phyloP scores from a whole-genome alignment of 345 rosid genomes.

The Eucalyptus guilfoylei region DNA sequence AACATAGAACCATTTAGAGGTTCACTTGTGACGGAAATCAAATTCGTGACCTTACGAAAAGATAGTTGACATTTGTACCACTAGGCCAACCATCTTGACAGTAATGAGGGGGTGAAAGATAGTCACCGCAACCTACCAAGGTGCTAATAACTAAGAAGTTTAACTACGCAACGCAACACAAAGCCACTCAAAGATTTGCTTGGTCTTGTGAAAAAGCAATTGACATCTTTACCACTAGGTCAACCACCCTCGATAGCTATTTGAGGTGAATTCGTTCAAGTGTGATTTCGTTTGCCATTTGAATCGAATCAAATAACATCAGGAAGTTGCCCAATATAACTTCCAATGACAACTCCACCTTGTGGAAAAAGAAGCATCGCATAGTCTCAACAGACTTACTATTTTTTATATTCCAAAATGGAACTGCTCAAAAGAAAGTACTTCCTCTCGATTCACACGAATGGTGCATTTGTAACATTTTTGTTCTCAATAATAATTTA shows the following conservation, averaged over 20 bases:
- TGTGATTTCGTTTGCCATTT: not conserved
- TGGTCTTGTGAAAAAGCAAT: not conserved
- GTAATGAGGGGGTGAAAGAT: rapidly evolving
- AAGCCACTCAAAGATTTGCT: not conserved
- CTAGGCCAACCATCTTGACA: not conserved
- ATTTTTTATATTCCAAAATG: not conserved
- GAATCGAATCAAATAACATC: not conserved
- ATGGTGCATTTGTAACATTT: too few species aligned
- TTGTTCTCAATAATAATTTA: rapidly evolving
- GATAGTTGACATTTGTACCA: not conserved
- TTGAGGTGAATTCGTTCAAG: not conserved
- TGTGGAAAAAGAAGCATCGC: not conserved
- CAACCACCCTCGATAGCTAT: not conserved
- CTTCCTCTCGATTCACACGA: rapidly evolving
- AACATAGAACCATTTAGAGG: rapidly evolving
- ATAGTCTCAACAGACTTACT: rapidly evolving
- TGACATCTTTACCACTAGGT: not conserved
- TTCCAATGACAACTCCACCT: not conserved
- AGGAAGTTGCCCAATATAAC: not conserved
- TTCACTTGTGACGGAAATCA: not conserved
- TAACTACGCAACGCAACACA: not conserved
- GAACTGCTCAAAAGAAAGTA: not conserved
- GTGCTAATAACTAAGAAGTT: not conserved
- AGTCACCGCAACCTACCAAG: not conserved
- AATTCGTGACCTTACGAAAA: not conserved